Evolutionary conservation across 2,329 filamentous ascomycete genomes (phyloP).

Genomic region (Fusarium chuoi): DNA sequence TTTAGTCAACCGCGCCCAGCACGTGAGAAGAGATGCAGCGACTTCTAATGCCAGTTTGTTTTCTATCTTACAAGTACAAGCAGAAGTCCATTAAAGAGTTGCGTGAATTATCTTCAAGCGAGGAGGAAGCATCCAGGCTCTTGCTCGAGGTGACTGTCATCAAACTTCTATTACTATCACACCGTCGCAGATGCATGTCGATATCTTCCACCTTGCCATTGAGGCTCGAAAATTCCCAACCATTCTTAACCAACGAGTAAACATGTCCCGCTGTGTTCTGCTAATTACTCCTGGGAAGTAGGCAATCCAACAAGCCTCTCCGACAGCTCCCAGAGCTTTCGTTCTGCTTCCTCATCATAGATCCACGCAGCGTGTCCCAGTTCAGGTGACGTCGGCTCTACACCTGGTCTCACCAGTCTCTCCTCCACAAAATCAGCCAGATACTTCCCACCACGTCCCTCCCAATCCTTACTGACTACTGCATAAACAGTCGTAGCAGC

Average conservation of each 20-base stretch:
- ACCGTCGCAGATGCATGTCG: fast-evolving
- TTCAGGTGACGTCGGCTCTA: not conserved
- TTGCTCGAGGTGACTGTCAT: not conserved
- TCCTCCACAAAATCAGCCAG: slow-evolving; percentile 3
- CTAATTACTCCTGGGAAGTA: not conserved
- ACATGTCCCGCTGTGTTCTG: too few species aligned
- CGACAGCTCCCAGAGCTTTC: not conserved
- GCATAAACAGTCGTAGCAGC: slow-evolving; percentile 16
- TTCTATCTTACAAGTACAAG: fast-evolving
- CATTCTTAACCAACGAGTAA: fast-evolving
- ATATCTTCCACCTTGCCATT: not conserved
- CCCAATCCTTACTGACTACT: not conserved
- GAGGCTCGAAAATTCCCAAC: fast-evolving
- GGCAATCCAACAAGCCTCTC: not conserved
- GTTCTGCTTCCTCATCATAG: not conserved
- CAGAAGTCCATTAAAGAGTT: fast-evolving
- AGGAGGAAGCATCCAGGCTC: fast-evolving
- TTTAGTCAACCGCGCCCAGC: not conserved
- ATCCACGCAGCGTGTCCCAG: slow-evolving; percentile 8
- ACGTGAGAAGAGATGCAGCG: not conserved
- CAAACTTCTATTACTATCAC: fast-evolving
- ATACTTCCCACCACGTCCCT: slow-evolving; percentile 12
- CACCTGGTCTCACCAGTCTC: fast-evolving
- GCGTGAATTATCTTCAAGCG: fast-evolving
- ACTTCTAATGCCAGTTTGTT: fast-evolving